A percentile compares a stretch with the other conserved stretches of the same genome.
phyloP scores from a whole-genome alignment of 768 basidiomycete genomes.

The Suillus americanus region DNA sequence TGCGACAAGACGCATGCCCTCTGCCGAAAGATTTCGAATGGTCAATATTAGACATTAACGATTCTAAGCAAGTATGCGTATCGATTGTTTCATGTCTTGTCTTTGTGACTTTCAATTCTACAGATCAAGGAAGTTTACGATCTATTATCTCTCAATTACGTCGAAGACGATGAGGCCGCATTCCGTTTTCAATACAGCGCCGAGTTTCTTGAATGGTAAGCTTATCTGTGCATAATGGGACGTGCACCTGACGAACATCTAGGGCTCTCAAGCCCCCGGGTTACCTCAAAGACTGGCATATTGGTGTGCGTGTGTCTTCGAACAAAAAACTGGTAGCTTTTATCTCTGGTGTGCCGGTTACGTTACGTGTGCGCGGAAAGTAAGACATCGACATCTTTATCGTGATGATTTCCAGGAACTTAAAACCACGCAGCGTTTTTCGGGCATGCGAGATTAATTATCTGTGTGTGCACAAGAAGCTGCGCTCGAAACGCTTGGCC shows the following conservation, averaged over 20 bases:
- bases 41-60: constrained; percentile 76
- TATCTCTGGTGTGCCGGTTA: constrained; percentile 90
- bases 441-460: constrained; percentile 91
- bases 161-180: constrained; percentile 94
- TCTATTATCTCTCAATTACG: constrained; percentile 89
- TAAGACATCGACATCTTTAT: constrained; percentile 43
- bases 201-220: constrained; percentile 89
- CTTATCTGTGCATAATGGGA: constrained; percentile 2
- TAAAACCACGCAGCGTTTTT: constrained; percentile 51
- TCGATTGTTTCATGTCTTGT: background rate
- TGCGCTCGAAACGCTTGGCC: constrained; percentile 91
- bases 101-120: constrained; percentile 5
- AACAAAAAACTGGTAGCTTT: constrained; percentile 96
- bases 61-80: constrained; percentile 64
- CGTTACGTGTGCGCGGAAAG: constrained; percentile 82
- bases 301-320: constrained; percentile 88
- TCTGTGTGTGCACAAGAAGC: constrained; percentile 96
- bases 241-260: background rate
- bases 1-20: constrained; percentile 85
- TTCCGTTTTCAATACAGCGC: constrained; percentile 96
- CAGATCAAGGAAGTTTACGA: constrained; percentile 92
- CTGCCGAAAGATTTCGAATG: constrained; percentile 94
- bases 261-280: constrained; percentile 97
- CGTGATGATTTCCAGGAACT: constrained; percentile 1
- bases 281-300: constrained; percentile 91